A percentile compares a stretch with the other conserved stretches of the same genome.
Conservation (phyloP, 768 basidiomycete species). For the Albatrellus ellisii region DNA sequence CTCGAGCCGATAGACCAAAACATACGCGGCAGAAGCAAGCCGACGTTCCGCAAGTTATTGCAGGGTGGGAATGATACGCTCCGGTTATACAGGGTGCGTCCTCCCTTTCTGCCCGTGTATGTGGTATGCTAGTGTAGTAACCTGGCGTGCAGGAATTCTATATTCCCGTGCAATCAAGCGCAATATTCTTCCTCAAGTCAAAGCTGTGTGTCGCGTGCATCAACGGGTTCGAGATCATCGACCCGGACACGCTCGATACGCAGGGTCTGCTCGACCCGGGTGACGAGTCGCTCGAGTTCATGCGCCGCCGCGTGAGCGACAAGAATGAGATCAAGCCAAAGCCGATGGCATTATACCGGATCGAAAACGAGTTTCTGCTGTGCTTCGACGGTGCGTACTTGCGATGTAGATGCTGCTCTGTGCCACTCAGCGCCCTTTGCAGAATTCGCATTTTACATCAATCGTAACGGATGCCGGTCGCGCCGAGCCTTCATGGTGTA, state of each 20-base stretch:
- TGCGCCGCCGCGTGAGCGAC: no score
- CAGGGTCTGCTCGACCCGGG: conserved; percentile 91
- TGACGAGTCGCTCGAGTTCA: conserved; percentile 87
- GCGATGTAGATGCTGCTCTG: background rate
- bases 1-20: conserved; percentile 93
- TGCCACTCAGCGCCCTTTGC: conserved; percentile 1
- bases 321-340: conserved; percentile 70
- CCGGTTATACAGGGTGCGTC: conserved; percentile 70
- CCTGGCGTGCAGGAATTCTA: conserved; percentile 73
- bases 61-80: conserved; percentile 94
- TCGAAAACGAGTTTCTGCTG: conserved; percentile 91
- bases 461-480: conserved; percentile 89
- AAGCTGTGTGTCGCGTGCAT: conserved; percentile 95
- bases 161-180: conserved; percentile 93
- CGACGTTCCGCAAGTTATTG: conserved; percentile 88
- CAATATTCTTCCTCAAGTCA: conserved; percentile 95
- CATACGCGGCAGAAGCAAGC: conserved; percentile 63
- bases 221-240: conserved; percentile 97
- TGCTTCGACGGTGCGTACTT: conserved; percentile 83
- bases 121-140: background rate
- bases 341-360: conserved; percentile 94
- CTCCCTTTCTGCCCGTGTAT: background rate
- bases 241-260: conserved; percentile 92
- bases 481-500: conserved; percentile 87
- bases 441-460: conserved; percentile 99